phyloP scores from a whole-genome alignment of 2,329 filamentous ascomycete genomes.

The Sclerotinia subarctica region DNA sequence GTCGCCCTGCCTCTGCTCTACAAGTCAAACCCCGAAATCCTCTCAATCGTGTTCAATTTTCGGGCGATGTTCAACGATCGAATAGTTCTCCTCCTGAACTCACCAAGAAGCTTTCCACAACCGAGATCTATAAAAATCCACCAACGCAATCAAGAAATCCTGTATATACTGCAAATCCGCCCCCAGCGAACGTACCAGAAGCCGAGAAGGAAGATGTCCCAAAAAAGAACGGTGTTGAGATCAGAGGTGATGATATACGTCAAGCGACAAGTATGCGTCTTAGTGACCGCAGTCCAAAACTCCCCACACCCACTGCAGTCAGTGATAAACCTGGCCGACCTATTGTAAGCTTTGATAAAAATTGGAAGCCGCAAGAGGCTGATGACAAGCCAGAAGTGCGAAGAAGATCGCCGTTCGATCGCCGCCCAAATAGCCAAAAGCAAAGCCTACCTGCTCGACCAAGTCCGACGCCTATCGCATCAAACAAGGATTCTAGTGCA shows the following conservation, averaged over 20 bases:
- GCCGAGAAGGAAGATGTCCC: conserved; percentile 36
- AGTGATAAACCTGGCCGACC: conserved; percentile 87
- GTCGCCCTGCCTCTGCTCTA: conserved; percentile 46
- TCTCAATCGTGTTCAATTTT: conserved; percentile 58
- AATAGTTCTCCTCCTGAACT: conserved; percentile 45
- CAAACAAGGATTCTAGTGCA: conserved; percentile 42
- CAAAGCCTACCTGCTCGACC: conserved; percentile 32
- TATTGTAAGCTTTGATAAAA: conserved; percentile 93
- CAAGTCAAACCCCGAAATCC: conserved; percentile 62
- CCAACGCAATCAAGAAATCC: conserved; percentile 80
- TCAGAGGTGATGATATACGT: conserved; percentile 82
- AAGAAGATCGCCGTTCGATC: conserved; percentile 37
- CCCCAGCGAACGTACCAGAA: conserved; percentile 37
- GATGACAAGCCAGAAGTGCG: conserved; percentile 62
- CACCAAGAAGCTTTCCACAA: conserved; percentile 43
- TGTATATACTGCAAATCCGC: conserved; percentile 67
- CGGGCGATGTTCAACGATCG: conserved; percentile 42
- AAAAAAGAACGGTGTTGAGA: conserved; percentile 73
- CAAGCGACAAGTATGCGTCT: conserved; percentile 86
- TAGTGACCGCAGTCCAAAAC: conserved; percentile 79
- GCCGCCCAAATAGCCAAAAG: conserved; percentile 29
- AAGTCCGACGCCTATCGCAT: conserved; percentile 34
- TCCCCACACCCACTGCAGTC: conserved; percentile 86
- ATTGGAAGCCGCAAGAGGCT: conserved; percentile 67
- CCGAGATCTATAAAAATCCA: conserved; percentile 81